Evolutionary conservation across 805 yeast genomes (phyloP).

Genomic region (Kodamaea kakaduensis): DNA sequence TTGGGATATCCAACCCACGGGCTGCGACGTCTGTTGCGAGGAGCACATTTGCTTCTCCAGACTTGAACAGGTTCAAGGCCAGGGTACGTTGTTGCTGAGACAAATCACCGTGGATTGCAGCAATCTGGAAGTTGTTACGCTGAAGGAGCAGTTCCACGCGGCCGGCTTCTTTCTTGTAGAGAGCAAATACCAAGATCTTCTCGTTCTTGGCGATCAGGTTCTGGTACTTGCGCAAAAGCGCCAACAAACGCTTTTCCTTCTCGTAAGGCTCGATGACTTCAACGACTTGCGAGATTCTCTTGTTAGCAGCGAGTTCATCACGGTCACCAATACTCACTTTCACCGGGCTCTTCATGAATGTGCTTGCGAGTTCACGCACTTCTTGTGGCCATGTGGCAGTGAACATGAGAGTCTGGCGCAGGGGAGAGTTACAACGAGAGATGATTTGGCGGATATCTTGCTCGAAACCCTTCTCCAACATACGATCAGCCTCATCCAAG

Average conservation of each 20-base stretch:
- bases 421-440: slow-evolving; percentile 44
- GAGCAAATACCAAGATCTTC: slow-evolving; percentile 85
- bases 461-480: slow-evolving; percentile 98
- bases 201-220: slow-evolving; percentile 63
- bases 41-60: slow-evolving; percentile 68
- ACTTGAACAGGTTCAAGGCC: slow-evolving; percentile 81
- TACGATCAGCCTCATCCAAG: slow-evolving; percentile 96
- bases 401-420: slow-evolving; percentile 93
- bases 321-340: slow-evolving; percentile 91
- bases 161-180: slow-evolving; percentile 94
- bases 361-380: slow-evolving; percentile 85
- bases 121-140: slow-evolving; percentile 71
- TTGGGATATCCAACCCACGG: slow-evolving; percentile 95
- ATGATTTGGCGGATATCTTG: slow-evolving; percentile 88
- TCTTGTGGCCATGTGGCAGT: slow-evolving; percentile 99
- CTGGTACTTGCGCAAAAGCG: slow-evolving; percentile 70
- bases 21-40: slow-evolving; percentile 99
- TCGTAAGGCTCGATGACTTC: slow-evolving; percentile 77
- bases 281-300: slow-evolving; percentile 87
- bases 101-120: slow-evolving; percentile 96
- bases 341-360: slow-evolving; percentile 81
- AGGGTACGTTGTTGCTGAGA: slow-evolving; percentile 87
- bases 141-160: slow-evolving; percentile 76
- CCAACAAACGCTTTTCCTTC: slow-evolving; percentile 74
- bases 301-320: slow-evolving; percentile 92